phyloP scores from a whole-genome alignment of 2,329 filamentous ascomycete genomes.

The Sporothrix sp. region DNA sequence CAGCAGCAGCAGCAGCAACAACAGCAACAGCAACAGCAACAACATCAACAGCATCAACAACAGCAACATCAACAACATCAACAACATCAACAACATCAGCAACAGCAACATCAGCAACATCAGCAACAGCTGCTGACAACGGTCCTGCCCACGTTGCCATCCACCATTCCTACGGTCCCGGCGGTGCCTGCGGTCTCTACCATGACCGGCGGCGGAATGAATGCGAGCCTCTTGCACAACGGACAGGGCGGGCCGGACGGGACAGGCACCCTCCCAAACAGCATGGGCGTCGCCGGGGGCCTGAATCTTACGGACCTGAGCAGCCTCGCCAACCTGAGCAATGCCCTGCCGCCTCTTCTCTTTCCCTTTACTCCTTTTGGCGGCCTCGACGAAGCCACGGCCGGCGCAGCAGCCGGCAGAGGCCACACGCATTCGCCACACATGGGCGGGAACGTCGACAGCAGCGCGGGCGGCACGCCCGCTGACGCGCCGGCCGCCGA shows the following conservation, averaged over 20 bases:
- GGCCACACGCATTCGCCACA: background rate
- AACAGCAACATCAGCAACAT: background rate
- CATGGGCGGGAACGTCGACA: background rate
- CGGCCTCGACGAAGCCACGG: constrained; percentile 4
- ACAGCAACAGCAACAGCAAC: background rate
- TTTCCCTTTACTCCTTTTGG: constrained; percentile 11
- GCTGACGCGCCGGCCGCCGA: constrained; percentile 6
- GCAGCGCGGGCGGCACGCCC: too few species aligned
- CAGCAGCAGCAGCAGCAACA: constrained; percentile 1
- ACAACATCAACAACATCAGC: background rate
- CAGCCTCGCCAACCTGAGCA: constrained; percentile 5
- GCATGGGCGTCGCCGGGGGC: background rate
- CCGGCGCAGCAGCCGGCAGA: background rate
- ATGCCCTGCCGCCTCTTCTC: constrained; percentile 7
- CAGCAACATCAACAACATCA: background rate
- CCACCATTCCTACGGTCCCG: too few species aligned
- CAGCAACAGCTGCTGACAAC: too few species aligned
- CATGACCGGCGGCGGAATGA: background rate
- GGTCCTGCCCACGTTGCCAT: too few species aligned
- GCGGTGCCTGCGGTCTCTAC: too few species aligned
- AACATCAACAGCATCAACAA: background rate
- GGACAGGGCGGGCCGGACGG: background rate
- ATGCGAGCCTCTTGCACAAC: background rate
- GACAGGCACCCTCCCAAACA: background rate
- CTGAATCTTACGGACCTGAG: background rate